A percentile compares a stretch with the other conserved stretches of the same genome.
Evolutionary conservation across 2,329 filamentous ascomycete species (phyloP).

Genomic region (Fusarium torulosum): DNA sequence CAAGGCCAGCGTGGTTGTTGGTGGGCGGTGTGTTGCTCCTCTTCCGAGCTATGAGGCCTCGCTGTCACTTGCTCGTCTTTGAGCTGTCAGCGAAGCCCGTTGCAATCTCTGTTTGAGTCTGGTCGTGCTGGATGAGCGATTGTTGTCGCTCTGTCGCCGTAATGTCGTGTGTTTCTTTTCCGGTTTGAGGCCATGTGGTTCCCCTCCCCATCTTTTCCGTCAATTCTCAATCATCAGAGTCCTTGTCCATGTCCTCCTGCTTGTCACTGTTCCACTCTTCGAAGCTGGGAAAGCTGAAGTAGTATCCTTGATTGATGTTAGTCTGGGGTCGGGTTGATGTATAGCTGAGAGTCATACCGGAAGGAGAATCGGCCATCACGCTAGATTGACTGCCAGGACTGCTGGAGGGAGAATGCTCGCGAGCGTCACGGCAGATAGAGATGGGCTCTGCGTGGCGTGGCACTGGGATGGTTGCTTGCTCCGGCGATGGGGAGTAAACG

Average conservation of each 20-base stretch:
- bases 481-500: slow-evolving; percentile 56
- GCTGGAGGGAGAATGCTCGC: slow-evolving; percentile 39
- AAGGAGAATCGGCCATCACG: slow-evolving; percentile 47
- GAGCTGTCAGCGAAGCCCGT: slow-evolving; percentile 20
- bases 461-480: slow-evolving; percentile 37
- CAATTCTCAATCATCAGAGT: slow-evolving; percentile 44
- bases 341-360: slow-evolving; percentile 37
- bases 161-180: slow-evolving; percentile 31
- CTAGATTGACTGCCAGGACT: slow-evolving; percentile 43
- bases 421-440: slow-evolving; percentile 39
- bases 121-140: slow-evolving; percentile 22
- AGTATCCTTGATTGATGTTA: slow-evolving; percentile 58
- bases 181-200: slow-evolving; percentile 34
- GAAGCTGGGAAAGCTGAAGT: slow-evolving; percentile 81
- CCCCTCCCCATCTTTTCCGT: slow-evolving; percentile 28
- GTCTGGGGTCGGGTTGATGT: slow-evolving; percentile 52
- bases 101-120: slow-evolving; percentile 16
- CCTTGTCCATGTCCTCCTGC: slow-evolving; percentile 43
- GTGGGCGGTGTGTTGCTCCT: slow-evolving; percentile 23
- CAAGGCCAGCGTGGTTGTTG: slow-evolving; percentile 22
- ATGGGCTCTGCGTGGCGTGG: slow-evolving; percentile 44
- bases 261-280: slow-evolving; percentile 70
- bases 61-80: slow-evolving; percentile 30
- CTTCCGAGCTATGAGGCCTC: slow-evolving; percentile 33
- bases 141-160: slow-evolving; percentile 27